These are phyloP conservation scores for Speleostelium caveatum DNA, from an alignment of 78 protist genomes.

Conservation along the genomic window DNA sequence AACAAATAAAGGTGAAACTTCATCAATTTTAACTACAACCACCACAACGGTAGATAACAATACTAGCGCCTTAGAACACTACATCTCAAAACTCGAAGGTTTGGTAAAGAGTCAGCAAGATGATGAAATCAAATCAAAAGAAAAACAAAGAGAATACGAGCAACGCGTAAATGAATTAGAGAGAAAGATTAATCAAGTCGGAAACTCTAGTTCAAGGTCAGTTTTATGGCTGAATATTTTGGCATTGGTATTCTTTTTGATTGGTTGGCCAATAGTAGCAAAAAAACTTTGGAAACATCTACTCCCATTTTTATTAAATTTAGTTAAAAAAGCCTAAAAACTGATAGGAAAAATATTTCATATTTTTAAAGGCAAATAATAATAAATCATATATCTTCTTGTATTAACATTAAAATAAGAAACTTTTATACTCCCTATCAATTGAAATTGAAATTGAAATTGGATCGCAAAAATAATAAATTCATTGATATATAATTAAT, in stretches of 20 bases:
- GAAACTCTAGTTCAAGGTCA: conserved; percentile 1
- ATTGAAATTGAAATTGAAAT: too few species aligned
- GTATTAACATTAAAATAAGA: too few species aligned
- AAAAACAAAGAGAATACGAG: conserved; percentile 59
- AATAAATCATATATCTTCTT: too few species aligned
- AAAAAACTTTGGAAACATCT: conserved; percentile 37
- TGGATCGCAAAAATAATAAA: too few species aligned
- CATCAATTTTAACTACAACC: background rate
- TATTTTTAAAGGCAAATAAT: too few species aligned
- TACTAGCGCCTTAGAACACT: background rate
- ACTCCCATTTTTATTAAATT: background rate
- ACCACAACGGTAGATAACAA: background rate
- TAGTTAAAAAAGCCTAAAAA: background rate
- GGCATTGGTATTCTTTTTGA: conserved; percentile 37
- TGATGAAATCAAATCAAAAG: conserved; percentile 41
- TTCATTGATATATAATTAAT: too few species aligned
- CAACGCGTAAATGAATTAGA: conserved; percentile 37
- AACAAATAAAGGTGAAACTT: too few species aligned
- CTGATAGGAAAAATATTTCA: background rate
- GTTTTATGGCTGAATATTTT: conserved; percentile 43
- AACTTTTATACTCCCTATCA: too few species aligned
- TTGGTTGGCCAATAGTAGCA: conserved; percentile 71
- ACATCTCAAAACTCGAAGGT: conserved; percentile 47
- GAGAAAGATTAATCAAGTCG: conserved; percentile 7
- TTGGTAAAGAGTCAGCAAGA: conserved; percentile 65